Conservation (phyloP, 345 rosid genomes). For the Brassica cretica region DNA sequence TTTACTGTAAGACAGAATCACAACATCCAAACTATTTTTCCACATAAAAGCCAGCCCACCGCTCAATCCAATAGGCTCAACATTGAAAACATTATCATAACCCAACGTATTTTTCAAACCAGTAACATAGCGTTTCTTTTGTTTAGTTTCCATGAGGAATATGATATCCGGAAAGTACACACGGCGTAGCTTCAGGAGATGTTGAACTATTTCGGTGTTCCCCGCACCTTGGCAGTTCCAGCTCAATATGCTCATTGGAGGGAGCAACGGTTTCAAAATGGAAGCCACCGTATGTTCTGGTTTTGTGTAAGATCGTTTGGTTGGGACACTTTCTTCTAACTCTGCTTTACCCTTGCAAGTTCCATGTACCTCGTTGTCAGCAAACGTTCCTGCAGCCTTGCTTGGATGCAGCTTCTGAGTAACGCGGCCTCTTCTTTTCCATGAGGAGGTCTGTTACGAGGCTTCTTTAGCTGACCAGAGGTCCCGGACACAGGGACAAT, state of each 20-base stretch:
- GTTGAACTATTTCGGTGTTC: background rate
- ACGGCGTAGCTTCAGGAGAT: background rate
- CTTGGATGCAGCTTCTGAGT: too few species aligned
- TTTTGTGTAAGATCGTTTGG: background rate
- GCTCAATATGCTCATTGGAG: background rate
- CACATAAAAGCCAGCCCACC: background rate
- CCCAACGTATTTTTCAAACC: background rate
- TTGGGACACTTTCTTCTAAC: too few species aligned
- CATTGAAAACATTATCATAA: background rate
- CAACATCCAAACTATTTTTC: background rate
- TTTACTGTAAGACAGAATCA: background rate
- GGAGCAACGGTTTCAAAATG: background rate
- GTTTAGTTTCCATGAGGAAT: background rate
- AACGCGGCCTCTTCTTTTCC: too few species aligned
- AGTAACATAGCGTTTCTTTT: background rate
- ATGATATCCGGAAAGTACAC: background rate
- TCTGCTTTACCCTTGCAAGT: too few species aligned
- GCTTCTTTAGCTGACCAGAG: too few species aligned
- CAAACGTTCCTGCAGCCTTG: too few species aligned
- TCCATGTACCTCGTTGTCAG: too few species aligned
- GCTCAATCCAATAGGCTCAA: background rate
- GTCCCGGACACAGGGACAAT: too few species aligned
- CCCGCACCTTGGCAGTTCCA: background rate
- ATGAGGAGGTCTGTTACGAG: too few species aligned
- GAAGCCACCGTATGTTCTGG: background rate